Evolutionary conservation across 1,139 yeast species (phyloP).

Genomic region (Suhomyces bokatorum): DNA sequence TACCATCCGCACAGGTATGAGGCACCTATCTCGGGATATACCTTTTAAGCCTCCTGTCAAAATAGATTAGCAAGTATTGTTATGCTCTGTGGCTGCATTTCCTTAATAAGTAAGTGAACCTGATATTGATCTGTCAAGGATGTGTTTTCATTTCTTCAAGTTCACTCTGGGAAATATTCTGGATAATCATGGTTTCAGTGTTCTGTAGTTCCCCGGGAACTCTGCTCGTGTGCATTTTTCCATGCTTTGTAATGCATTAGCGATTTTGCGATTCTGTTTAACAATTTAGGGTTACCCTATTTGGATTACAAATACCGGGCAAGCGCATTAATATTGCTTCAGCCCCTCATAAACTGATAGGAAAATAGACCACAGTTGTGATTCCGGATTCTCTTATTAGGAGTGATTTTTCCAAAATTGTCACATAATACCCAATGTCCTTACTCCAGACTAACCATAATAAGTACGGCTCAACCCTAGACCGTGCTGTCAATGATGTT

Average conservation of each 20-base stretch:
- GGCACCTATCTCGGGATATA: too few relatives aligned
- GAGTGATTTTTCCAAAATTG: background rate
- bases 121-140: too few relatives aligned
- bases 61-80: too few relatives aligned
- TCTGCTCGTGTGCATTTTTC: background rate
- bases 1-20: too few relatives aligned
- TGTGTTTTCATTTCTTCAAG: too few relatives aligned
- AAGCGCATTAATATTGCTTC: background rate
- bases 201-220: too few relatives aligned
- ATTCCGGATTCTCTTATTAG: background rate
- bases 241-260: background rate
- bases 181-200: background rate
- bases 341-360: background rate
- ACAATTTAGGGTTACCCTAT: background rate
- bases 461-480: conserved; percentile 12
- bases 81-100: too few relatives aligned
- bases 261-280: background rate
- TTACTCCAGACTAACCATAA: background rate
- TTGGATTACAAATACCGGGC: background rate
- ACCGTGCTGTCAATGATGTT: conserved; percentile 29
- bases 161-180: too few relatives aligned
- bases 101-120: too few relatives aligned
- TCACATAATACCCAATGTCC: background rate
- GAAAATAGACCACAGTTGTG: background rate
- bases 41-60: too few relatives aligned